These are phyloP conservation scores for Thalassiosira exigua DNA, from an alignment of 352 stramenopile genomes.

Conservation along the genomic window DNA sequence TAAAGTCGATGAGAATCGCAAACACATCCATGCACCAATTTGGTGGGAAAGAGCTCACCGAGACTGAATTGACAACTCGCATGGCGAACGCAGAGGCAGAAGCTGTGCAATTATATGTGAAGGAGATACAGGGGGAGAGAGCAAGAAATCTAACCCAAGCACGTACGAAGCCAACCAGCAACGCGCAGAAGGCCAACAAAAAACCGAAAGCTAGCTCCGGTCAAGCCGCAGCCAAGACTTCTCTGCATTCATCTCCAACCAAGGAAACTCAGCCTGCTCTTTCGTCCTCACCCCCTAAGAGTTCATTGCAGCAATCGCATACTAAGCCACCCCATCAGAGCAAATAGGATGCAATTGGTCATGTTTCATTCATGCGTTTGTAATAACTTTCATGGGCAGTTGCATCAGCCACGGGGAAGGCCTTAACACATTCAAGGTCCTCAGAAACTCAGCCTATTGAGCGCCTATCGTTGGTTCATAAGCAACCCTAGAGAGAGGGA, in stretches of 20 bases:
- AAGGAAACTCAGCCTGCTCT: too few relatives aligned
- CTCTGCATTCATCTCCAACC: neutral
- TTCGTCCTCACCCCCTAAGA: too few relatives aligned
- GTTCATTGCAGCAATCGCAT: too few relatives aligned
- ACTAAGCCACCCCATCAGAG: too few relatives aligned
- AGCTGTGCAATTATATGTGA: slow-evolving; percentile 29
- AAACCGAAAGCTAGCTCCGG: neutral
- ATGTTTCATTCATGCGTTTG: too few relatives aligned
- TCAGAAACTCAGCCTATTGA: too few relatives aligned
- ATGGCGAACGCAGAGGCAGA: slow-evolving; percentile 41
- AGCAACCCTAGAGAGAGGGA: too few relatives aligned
- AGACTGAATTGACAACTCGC: slow-evolving; percentile 29
- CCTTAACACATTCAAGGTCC: too few relatives aligned
- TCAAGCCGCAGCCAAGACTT: neutral
- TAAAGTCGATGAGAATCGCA: slow-evolving; percentile 22
- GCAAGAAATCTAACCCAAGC: neutral
- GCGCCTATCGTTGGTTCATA: too few relatives aligned
- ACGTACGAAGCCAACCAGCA: neutral
- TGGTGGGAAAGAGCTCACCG: slow-evolving; percentile 20
- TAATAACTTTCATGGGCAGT: too few relatives aligned
- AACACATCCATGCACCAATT: neutral
- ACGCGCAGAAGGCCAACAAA: neutral
- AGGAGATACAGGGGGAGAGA: slow-evolving; percentile 2
- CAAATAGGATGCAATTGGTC: too few relatives aligned
- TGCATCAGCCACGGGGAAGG: too few relatives aligned